These are phyloP conservation scores for Aphanomyces stellatus DNA, from an alignment of 352 stramenopile species.

Conservation along the genomic window DNA sequence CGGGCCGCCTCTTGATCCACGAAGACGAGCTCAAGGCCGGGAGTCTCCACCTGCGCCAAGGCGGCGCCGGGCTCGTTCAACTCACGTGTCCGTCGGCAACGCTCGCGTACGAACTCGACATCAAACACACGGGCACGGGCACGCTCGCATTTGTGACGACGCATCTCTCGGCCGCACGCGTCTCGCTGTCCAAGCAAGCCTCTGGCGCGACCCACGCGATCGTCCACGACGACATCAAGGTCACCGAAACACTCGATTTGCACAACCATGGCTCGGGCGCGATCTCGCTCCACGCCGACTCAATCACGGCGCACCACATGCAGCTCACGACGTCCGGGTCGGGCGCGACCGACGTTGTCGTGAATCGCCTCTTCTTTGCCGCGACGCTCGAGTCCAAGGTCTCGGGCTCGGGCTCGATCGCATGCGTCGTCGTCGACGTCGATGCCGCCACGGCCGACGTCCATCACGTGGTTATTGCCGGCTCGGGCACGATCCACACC, in stretches of 20 bases:
- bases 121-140: background rate
- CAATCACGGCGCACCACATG: background rate
- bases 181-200: too few relatives aligned
- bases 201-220: background rate
- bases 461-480: background rate
- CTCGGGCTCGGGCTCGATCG: background rate
- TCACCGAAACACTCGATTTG: background rate
- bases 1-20: background rate
- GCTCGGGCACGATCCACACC: background rate
- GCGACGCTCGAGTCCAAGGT: background rate
- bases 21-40: background rate
- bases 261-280: background rate
- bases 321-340: background rate
- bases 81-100: background rate
- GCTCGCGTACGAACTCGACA: background rate
- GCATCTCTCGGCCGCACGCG: background rate
- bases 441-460: background rate
- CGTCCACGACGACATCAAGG: background rate
- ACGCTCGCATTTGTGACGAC: background rate
- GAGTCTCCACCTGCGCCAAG: conserved; percentile 2
- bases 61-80: background rate
- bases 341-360: background rate
- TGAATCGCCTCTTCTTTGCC: background rate
- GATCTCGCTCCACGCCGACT: background rate
- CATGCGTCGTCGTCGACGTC: background rate